Base-by-base conservation (phyloP, 768 basidiomycete genomes). In the Mycena capillaripes region DNA sequence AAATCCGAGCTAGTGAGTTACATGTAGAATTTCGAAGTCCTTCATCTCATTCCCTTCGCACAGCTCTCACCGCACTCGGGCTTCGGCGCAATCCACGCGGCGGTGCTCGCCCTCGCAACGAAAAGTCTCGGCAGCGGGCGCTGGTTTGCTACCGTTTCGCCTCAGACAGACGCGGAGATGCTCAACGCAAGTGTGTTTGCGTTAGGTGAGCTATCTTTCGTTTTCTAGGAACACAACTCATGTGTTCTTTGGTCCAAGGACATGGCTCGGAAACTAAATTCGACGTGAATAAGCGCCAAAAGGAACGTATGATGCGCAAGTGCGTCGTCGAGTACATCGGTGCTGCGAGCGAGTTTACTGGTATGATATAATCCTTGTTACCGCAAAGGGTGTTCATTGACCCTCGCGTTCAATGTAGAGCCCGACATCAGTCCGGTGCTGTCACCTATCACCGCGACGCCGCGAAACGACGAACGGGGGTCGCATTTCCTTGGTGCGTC, bases 1-100 rank as follows among this genome's bases (percentile, higher is more conserved):
- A 91, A 91, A 76, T 86, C 92, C 0, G 96, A 97, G 75, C 80
- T 97, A 80, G 97, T 95, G 72, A 78, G 92, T 85, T 17, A 19
- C 12, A 1, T 42, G 9, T 29, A 19, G 9, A 5, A 12, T 46
- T 6, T 30, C 53, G 48, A 50, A 30, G 4, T 14, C 58, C 66
- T 58, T 29, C 67, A 53, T n/a, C 67, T 73, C 56, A 73, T 52
- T 55, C 46, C 30, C 61, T 52, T 66, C 9, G 57, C 9, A 0
- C 57, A 91, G 89, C 79, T 86, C 57, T 87, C 89, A n/a, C 86
- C 90, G 27, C 91, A 89, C 71, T 88, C 94, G 2, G 94, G 95
- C 5, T 97, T 95, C 77, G 97, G 97, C 4, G 90, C 91, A 0
- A 88, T 97, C 55, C 97, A 99, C 77, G 85, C 90, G 2, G 92